Evolutionary conservation across 805 yeast genomes (phyloP).

Genomic region (Komagataella populi): DNA sequence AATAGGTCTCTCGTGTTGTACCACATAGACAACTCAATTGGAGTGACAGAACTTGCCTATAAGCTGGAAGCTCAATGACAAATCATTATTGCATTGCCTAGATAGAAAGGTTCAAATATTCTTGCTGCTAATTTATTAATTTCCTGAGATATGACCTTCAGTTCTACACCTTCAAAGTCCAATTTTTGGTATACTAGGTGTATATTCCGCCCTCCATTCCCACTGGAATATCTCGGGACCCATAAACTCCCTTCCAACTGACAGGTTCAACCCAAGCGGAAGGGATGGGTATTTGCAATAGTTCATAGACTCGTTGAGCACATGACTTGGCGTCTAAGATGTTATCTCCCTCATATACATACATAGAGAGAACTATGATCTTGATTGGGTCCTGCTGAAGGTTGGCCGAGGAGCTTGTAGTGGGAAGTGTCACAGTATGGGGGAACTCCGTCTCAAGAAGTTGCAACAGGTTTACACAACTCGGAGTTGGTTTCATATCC

Average conservation of each 20-base stretch:
- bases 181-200: not conserved
- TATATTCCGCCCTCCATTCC: constrained; percentile 72
- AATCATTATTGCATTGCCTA: too few species aligned
- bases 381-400: not conserved
- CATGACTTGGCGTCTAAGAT: constrained; percentile 49
- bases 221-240: constrained; percentile 49
- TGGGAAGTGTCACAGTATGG: constrained; percentile 6
- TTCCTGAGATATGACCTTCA: not conserved
- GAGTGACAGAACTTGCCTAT: too few species aligned
- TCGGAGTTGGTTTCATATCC: constrained; percentile 1
- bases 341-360: constrained; percentile 88
- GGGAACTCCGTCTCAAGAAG: constrained; percentile 6
- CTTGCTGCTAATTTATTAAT: not conserved
- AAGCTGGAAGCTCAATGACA: too few species aligned
- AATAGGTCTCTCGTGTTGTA: too few species aligned
- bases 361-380: constrained; percentile 18
- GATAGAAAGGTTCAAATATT: too few species aligned
- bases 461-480: constrained; percentile 2
- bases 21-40: too few species aligned
- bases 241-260: constrained; percentile 83
- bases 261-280: constrained; percentile 38
- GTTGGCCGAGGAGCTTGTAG: constrained; percentile 2
- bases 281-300: constrained; percentile 6
- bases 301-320: constrained; percentile 22
- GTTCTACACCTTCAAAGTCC: not conserved